These are phyloP conservation scores for Neurospora tetrasperma DNA, from an alignment of 495 filamentous ascomycete genomes.

Conservation along the genomic window DNA sequence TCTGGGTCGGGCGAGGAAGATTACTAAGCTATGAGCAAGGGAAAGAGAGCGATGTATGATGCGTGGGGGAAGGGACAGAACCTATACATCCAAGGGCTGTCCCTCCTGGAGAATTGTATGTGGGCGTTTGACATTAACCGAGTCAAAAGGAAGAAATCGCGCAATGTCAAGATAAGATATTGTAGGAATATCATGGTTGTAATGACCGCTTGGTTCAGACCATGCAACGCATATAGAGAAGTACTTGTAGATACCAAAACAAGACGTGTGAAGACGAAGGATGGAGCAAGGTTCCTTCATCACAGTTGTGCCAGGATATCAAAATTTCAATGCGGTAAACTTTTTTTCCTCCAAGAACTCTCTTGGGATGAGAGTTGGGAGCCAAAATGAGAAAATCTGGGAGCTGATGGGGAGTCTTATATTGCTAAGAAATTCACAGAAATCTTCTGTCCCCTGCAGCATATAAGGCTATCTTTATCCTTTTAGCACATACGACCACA, in stretches of 20 bases:
- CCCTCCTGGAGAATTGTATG: background rate
- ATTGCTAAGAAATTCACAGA: background rate
- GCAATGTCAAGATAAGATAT: background rate
- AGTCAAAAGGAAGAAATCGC: background rate
- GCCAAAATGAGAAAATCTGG: background rate
- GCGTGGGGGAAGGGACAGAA: background rate
- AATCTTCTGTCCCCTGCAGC: background rate
- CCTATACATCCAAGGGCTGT: background rate
- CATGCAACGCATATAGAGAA: background rate
- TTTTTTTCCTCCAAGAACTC: too few relatives aligned
- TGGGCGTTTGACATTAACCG: background rate
- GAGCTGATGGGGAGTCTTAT: background rate
- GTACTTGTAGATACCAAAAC: slow-evolving; percentile 1
- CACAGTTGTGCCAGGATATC: background rate
- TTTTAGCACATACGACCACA: background rate
- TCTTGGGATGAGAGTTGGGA: too few relatives aligned
- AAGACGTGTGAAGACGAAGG: background rate
- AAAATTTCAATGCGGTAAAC: too few relatives aligned
- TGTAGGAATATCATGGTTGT: background rate
- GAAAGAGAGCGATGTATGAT: background rate
- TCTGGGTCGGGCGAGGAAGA: slow-evolving; percentile 86
- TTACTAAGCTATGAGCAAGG: slow-evolving; percentile 45
- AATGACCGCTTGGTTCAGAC: background rate
- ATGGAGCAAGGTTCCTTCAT: background rate
- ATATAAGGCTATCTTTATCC: background rate